A percentile compares a stretch with the other conserved stretches of the same genome.
phyloP scores from a whole-genome alignment of 176 grass and related monocot species.

The Oryza meyeriana region DNA sequence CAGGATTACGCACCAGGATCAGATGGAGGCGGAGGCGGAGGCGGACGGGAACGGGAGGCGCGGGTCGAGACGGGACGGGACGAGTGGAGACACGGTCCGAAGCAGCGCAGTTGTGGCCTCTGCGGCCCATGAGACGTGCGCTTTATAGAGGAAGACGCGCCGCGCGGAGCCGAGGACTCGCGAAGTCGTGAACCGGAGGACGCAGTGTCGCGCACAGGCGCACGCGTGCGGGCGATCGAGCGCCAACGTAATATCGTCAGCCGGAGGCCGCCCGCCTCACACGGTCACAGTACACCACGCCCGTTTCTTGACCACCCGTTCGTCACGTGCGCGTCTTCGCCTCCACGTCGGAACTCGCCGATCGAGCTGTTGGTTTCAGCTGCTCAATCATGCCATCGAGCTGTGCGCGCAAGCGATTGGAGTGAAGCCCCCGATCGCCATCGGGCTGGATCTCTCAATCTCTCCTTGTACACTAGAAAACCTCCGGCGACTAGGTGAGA shows the following conservation, averaged over 20 bases:
- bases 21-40: not conserved
- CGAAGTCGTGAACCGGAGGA: not conserved
- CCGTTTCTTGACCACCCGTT: conserved; percentile 15
- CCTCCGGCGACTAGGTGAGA: not conserved
- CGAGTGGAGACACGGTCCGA: not conserved
- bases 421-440: not conserved
- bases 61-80: not conserved
- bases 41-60: not conserved
- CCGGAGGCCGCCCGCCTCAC: too few species aligned
- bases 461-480: not conserved
- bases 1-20: conserved; percentile 12
- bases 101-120: not conserved
- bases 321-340: not conserved
- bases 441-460: not conserved
- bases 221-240: too few species aligned
- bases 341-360: not conserved
- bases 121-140: not conserved
- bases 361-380: not conserved
- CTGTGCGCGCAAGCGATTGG: not conserved
- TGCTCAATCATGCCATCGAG: not conserved
- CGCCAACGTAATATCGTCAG: not conserved
- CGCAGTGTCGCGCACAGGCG: not conserved
- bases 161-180: not conserved
- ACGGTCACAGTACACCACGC: too few species aligned
- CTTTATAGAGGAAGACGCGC: conserved; percentile 29